A percentile compares a stretch with the other conserved stretches of the same genome.
phyloP scores from a whole-genome alignment of 805 yeast genomes.

The Spathaspora gorwiae region DNA sequence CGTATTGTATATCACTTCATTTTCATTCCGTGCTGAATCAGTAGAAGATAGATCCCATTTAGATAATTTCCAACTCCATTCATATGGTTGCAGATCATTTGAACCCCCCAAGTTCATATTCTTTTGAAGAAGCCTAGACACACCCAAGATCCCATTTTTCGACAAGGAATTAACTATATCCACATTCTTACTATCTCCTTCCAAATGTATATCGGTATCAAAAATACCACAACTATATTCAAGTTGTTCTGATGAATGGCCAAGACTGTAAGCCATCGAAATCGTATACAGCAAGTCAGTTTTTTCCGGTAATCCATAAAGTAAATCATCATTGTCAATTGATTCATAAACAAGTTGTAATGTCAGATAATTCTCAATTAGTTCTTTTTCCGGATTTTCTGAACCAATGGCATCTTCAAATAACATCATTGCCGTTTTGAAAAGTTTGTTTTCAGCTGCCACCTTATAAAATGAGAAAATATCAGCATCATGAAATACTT shows the following conservation, averaged over 20 bases:
- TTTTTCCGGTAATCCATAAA: slow-evolving; percentile 59
- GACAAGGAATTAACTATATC: slow-evolving; percentile 37
- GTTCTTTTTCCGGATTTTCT: slow-evolving; percentile 4
- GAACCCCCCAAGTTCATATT: slow-evolving; percentile 4
- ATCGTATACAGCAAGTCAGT: slow-evolving; percentile 53
- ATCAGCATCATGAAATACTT: slow-evolving; percentile 27
- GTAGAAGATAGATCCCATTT: slow-evolving; percentile 71
- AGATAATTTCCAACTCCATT: slow-evolving; percentile 72
- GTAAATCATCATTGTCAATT: slow-evolving; percentile 59
- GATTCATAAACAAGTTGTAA: slow-evolving; percentile 37
- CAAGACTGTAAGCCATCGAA: slow-evolving; percentile 28
- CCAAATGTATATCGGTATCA: slow-evolving; percentile 37
- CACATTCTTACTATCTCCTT: slow-evolving; percentile 2
- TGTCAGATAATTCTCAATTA: neutral
- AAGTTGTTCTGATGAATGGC: slow-evolving; percentile 34
- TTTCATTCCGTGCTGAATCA: slow-evolving; percentile 26
- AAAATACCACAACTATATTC: slow-evolving; percentile 53
- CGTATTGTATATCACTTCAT: slow-evolving; percentile 48
- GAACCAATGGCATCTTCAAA: slow-evolving; percentile 38
- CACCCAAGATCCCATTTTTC: slow-evolving; percentile 52
- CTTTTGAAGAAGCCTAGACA: slow-evolving; percentile 44
- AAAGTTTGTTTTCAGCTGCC: slow-evolving; percentile 27
- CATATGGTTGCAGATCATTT: slow-evolving; percentile 31
- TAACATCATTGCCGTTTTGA: slow-evolving; percentile 44
- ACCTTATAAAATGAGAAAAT: slow-evolving; percentile 20